phyloP scores from a whole-genome alignment of 352 stramenopile species.

The Phytophthora hibernalis region DNA sequence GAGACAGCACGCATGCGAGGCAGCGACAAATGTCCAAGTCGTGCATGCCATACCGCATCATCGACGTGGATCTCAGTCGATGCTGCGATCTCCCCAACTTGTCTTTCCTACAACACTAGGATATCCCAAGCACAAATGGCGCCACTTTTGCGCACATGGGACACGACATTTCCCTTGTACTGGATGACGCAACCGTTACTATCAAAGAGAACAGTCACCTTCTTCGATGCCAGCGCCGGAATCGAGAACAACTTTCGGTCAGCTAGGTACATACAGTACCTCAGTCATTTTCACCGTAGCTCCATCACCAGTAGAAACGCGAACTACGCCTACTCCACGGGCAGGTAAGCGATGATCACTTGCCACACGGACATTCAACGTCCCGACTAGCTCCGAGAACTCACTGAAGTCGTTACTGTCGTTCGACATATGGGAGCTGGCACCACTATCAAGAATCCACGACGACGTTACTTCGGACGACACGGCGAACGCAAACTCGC shows the following conservation, averaged over 20 bases:
- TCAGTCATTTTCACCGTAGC: constrained; percentile 13
- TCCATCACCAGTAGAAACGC: constrained; percentile 7
- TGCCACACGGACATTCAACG: constrained; percentile 21
- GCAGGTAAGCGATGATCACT: constrained; percentile 21
- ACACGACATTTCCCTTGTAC: constrained; percentile 5
- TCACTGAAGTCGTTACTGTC: constrained; percentile 16
- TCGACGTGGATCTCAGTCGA: background rate
- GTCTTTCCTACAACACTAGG: background rate
- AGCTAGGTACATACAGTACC: background rate
- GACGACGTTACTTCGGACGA: background rate
- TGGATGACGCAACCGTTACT: constrained; percentile 12
- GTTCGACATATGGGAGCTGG: constrained; percentile 32
- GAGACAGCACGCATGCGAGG: background rate
- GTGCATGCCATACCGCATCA: constrained; percentile 19
- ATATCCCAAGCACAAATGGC: constrained; percentile 14
- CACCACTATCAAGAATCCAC: constrained; percentile 32
- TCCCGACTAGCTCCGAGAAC: background rate
- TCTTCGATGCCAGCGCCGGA: constrained; percentile 13
- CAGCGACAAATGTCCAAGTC: constrained; percentile 19
- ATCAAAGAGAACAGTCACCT: constrained; percentile 8
- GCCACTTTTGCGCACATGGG: background rate
- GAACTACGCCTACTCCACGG: constrained; percentile 17
- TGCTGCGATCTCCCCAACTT: constrained; percentile 8
- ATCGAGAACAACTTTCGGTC: constrained; percentile 30
- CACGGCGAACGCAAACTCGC: constrained; percentile 2